Conservation (phyloP, 2,329 filamentous ascomycete species). For the Aureobasidium subglaciale region DNA sequence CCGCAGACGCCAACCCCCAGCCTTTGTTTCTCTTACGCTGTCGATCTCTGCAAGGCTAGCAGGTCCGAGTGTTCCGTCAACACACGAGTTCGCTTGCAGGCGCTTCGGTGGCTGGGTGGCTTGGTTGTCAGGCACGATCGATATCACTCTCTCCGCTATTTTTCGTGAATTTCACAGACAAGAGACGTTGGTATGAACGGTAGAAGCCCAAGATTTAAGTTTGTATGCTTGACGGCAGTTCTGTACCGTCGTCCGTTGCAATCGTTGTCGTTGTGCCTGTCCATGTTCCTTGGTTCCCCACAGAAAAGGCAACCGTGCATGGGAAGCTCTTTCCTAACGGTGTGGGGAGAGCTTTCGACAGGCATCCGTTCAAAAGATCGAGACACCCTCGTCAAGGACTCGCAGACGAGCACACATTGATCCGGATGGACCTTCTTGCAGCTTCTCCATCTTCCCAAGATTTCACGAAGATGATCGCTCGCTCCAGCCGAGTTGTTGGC, state of each 20-base stretch:
- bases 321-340: background rate
- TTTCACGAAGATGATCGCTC: too few species aligned
- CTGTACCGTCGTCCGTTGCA: background rate
- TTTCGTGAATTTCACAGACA: too few species aligned
- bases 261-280: background rate
- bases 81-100: conserved; percentile 8
- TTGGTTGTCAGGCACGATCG: background rate
- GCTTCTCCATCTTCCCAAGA: too few species aligned
- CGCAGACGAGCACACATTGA: too few species aligned
- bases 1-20: background rate
- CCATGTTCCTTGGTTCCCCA: background rate
- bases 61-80: conserved; percentile 10
- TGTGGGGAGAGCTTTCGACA: conserved; percentile 6
- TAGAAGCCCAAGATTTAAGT: too few species aligned
- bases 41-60: conserved; percentile 13
- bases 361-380: too few species aligned
- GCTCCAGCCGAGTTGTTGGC: too few species aligned
- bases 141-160: background rate
- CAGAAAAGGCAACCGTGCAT: conserved; percentile 2
- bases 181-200: too few species aligned
- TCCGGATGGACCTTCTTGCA: too few species aligned
- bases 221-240: background rate
- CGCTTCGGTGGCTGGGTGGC: conserved; percentile 13
- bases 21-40: background rate
- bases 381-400: too few species aligned